phyloP scores from a whole-genome alignment of 352 stramenopile genomes.

The Phytophthora ramorum region DNA sequence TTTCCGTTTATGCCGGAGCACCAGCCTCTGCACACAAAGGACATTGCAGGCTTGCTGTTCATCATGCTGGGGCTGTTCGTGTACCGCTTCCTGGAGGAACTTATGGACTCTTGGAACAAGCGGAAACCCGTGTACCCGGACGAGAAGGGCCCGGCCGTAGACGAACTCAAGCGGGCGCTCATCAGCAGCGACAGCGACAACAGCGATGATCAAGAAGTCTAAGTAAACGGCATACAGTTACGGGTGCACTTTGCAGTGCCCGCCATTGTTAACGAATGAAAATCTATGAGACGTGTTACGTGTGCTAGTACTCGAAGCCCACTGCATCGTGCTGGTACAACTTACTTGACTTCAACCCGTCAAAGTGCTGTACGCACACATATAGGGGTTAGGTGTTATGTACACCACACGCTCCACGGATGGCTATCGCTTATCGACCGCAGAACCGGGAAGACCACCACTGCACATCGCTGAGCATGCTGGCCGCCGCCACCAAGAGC shows the following conservation, averaged over 20 bases:
- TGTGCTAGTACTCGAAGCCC: too few relatives aligned
- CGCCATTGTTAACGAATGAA: neutral
- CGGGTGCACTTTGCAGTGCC: neutral
- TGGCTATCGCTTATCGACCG: slow-evolving; percentile 30
- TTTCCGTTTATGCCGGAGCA: slow-evolving; percentile 94
- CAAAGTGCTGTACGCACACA: too few relatives aligned
- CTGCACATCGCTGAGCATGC: slow-evolving; percentile 39
- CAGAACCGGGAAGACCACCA: slow-evolving; percentile 18
- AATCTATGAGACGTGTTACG: too few relatives aligned
- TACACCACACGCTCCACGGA: slow-evolving; percentile 17
- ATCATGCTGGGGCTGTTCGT: slow-evolving; percentile 93
- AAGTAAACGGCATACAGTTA: neutral
- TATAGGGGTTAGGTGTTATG: slow-evolving; percentile 6
- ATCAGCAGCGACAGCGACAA: slow-evolving; percentile 65
- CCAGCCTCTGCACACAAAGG: slow-evolving; percentile 87
- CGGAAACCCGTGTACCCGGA: slow-evolving; percentile 37
- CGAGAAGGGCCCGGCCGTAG: slow-evolving; percentile 32
- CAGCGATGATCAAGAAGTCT: slow-evolving; percentile 37
- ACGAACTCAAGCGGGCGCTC: slow-evolving; percentile 69
- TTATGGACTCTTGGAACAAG: slow-evolving; percentile 46
- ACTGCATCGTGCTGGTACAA: too few relatives aligned
- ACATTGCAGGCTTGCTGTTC: slow-evolving; percentile 93
- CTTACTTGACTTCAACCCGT: too few relatives aligned
- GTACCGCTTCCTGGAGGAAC: slow-evolving; percentile 81
- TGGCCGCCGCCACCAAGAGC: slow-evolving; percentile 65